Conservation (phyloP, 2,329 filamentous ascomycete species). For the Paecilomyces variotii region DNA sequence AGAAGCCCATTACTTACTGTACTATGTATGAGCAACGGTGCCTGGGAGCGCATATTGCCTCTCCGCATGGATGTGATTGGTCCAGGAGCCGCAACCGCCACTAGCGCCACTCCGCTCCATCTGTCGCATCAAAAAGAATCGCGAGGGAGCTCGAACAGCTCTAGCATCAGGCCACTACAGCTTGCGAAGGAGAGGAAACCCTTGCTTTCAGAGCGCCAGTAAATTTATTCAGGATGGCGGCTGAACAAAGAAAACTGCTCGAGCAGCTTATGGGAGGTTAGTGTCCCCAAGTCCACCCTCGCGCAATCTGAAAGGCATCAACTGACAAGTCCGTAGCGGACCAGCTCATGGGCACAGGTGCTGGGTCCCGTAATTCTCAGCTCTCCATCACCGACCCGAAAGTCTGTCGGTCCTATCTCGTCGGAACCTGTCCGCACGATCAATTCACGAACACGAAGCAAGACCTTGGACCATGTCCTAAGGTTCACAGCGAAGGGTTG, state of each 20-base stretch:
- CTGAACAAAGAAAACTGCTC: conserved; percentile 95
- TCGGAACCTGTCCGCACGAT: conserved; percentile 91
- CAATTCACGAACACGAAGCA: conserved; percentile 99
- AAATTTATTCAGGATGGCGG: conserved; percentile 58
- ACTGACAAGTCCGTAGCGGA: conserved; percentile 33
- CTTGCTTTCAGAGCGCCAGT: background rate
- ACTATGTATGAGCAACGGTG: background rate
- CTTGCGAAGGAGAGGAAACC: background rate
- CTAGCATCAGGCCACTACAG: background rate
- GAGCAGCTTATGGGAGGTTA: conserved; percentile 72
- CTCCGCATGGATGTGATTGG: background rate
- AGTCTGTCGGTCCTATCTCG: conserved; percentile 90
- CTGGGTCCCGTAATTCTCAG: conserved; percentile 66
- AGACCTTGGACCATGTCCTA: conserved; percentile 82
- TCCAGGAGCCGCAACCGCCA: conserved; percentile 12
- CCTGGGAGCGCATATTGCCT: background rate
- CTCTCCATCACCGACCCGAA: conserved; percentile 85
- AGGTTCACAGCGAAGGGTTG: conserved; percentile 78
- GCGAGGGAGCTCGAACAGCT: background rate
- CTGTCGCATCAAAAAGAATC: conserved; percentile 4
- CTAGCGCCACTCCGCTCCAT: conserved; percentile 16
- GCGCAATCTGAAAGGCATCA: conserved; percentile 8
- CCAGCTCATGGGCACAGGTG: conserved; percentile 70
- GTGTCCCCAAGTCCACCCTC: conserved; percentile 1
- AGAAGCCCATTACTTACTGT: no score